phyloP scores from a whole-genome alignment of 2,329 filamentous ascomycete species.

The Ceratocystis diversiconidia region DNA sequence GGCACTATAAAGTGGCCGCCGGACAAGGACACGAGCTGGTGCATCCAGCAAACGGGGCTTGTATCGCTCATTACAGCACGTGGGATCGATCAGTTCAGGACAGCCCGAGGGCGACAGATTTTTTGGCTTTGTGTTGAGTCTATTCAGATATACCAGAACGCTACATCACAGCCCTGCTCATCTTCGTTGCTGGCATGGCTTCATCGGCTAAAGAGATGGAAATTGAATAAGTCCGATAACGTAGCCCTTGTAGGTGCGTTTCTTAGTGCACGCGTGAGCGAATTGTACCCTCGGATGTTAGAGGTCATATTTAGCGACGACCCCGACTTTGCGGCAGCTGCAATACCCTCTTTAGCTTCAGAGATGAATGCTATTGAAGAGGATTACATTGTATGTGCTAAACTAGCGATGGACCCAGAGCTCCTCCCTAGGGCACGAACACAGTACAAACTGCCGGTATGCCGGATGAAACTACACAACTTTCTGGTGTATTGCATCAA shows the following conservation, averaged over 20 bases:
- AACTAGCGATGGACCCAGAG: background rate
- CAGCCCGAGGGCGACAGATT: constrained; percentile 10
- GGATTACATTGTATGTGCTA: constrained; percentile 2
- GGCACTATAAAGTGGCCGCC: constrained; percentile 15
- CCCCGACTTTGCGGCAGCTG: constrained; percentile 9
- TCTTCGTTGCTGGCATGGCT: constrained; percentile 10
- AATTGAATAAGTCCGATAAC: background rate
- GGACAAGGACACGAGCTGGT: background rate
- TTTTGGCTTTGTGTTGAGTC: constrained; percentile 17
- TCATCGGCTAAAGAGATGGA: constrained; percentile 12
- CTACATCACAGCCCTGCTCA: constrained; percentile 11
- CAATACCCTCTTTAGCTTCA: background rate
- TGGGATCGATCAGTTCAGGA: constrained; percentile 12
- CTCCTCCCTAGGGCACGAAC: background rate
- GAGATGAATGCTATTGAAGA: constrained; percentile 6
- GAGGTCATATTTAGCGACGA: constrained; percentile 1
- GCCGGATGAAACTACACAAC: constrained; percentile 15
- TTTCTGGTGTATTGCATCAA: constrained; percentile 14
- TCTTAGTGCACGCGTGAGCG: constrained; percentile 6
- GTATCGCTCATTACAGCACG: constrained; percentile 13
- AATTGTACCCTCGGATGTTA: constrained; percentile 14
- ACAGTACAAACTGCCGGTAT: constrained; percentile 15
- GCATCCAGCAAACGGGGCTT: constrained; percentile 14
- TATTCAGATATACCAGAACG: constrained; percentile 17
- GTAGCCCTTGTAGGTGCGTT: constrained; percentile 9